Percentiles rank a stretch among this genome's conserved stretches.
Evolutionary conservation across 1,139 yeast species (phyloP).

Genomic region (Meyerozyma smithsonii): DNA sequence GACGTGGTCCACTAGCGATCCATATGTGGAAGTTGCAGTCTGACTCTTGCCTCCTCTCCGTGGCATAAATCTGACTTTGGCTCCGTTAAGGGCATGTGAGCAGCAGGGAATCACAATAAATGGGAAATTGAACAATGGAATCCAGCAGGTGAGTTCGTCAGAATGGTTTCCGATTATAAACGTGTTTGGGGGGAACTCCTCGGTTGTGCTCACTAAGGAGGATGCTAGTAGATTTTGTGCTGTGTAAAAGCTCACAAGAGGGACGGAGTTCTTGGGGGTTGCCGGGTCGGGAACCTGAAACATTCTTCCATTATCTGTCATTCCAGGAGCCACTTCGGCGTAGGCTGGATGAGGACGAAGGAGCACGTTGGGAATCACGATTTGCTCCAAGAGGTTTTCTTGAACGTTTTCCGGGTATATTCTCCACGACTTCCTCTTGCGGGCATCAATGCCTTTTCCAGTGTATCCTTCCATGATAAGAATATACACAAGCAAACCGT

Average conservation of each 20-base stretch:
- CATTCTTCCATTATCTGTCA: constrained; percentile 54
- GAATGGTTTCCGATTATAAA: constrained; percentile 93
- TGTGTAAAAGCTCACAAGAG: constrained; percentile 40
- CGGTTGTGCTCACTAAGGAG: constrained; percentile 56
- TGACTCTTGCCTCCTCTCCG: constrained; percentile 9
- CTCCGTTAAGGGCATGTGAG: constrained; percentile 81
- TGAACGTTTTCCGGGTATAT: constrained; percentile 63
- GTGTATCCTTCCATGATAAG: constrained; percentile 71
- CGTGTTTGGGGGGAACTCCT: constrained; percentile 63
- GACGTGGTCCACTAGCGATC: constrained; percentile 80
- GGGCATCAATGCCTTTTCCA: constrained; percentile 87
- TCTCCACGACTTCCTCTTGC: constrained; percentile 85
- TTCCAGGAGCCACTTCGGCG: constrained; percentile 47
- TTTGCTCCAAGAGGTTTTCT: constrained; percentile 60
- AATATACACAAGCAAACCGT: constrained; percentile 79
- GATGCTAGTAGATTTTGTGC: constrained; percentile 50
- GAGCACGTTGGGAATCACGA: constrained; percentile 69
- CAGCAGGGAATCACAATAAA: constrained; percentile 95
- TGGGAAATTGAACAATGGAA: constrained; percentile 81
- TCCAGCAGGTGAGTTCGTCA: constrained; percentile 94
- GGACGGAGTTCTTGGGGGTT: constrained; percentile 16
- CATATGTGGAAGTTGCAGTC: constrained; percentile 56
- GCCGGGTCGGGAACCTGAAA: constrained; percentile 41
- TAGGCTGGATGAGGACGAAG: constrained; percentile 66
- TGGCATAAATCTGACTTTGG: constrained; percentile 59